Evolutionary conservation across 768 basidiomycete genomes (phyloP), one percentile per base, ranked within the genome.

Genomic region (Cyclocybe cylindracea): DNA sequence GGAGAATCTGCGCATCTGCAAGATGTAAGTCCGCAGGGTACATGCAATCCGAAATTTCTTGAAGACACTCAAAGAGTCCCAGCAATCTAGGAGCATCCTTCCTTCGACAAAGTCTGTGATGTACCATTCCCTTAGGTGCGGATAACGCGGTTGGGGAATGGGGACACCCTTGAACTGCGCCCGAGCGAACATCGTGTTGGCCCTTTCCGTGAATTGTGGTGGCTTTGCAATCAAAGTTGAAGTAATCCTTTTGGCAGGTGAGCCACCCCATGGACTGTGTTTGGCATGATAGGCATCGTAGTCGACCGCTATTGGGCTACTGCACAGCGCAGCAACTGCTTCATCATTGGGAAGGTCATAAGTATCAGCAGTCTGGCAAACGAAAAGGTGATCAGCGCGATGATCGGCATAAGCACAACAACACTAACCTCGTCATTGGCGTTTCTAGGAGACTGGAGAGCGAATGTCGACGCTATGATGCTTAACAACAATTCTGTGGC

Each of bases 71-170:
- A 67, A 48, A 2, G 50, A 50, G 10, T 58, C 50, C 70, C 70
- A 70, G 43, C 54, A 55, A 6, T 60, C 42, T 10, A 44, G 36
- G 24, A 70, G 59, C 44, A 51, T 59, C 16, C 51, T 39, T 13
- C 65, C 68, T 11, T 57, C 45, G 33, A 71, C 54, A 40, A 59
- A 57, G 48, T 70, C 68, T 59, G 70, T 54, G 24, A 62, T 58
- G 32, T 49, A 51, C 39, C 39, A 46, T 13, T 47, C 6, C n/a
- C 40, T 39, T 16, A 56, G 50, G 38, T 56, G 55, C 24, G n/a
- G 41, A 16, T n/a, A n/a, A n/a, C n/a, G n/a, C n/a, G n/a, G n/a
- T n/a, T n/a, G n/a, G n/a, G n/a, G n/a, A n/a, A n/a, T 48, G 48
- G 3, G 41, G 52, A 14, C 46, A 42, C n/a, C 48, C 24, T 46